These are phyloP conservation scores for Stephania cephalantha DNA, from an alignment of 164 flowering plant genomes.

Conservation along the genomic window DNA sequence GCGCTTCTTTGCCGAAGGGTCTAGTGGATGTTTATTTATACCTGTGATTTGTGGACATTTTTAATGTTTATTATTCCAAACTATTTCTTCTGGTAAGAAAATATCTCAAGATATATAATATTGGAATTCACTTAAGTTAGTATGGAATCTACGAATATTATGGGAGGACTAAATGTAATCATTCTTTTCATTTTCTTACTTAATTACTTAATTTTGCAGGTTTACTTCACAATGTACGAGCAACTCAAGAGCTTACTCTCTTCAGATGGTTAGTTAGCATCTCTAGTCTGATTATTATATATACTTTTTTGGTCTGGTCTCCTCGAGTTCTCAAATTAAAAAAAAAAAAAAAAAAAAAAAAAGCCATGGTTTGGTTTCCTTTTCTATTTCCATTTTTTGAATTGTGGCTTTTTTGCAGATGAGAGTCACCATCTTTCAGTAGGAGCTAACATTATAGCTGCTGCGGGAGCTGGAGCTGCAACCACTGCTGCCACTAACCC, in stretches of 20 bases:
- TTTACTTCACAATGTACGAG: constrained; percentile 85
- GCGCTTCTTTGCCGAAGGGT: not conserved
- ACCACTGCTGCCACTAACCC: constrained; percentile 88
- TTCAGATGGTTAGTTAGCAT: constrained; percentile 60
- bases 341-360: too few relatives aligned
- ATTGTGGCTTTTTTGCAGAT: constrained; percentile 33
- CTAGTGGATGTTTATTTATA: not conserved
- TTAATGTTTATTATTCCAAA: not conserved
- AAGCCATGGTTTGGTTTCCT: not conserved
- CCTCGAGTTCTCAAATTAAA: too few relatives aligned
- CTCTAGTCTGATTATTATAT: not conserved
- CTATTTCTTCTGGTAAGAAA: not conserved
- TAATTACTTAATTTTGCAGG: constrained; percentile 45
- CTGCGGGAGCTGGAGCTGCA: constrained; percentile 94
- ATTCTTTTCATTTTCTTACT: not conserved
- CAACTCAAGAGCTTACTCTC: constrained; percentile 66
- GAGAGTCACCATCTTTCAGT: constrained; percentile 62
- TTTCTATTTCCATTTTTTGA: too few relatives aligned
- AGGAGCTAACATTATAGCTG: constrained; percentile 90
- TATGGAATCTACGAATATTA: not conserved
- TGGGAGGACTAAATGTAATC: not conserved
- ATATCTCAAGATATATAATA: too few relatives aligned
- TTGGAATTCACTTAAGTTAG: not conserved
- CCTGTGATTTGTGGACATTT: not conserved
- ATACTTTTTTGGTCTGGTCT: not conserved